Evolutionary conservation across 1,139 yeast genomes (phyloP).

Genomic region (Debaryomyces nepalensis): DNA sequence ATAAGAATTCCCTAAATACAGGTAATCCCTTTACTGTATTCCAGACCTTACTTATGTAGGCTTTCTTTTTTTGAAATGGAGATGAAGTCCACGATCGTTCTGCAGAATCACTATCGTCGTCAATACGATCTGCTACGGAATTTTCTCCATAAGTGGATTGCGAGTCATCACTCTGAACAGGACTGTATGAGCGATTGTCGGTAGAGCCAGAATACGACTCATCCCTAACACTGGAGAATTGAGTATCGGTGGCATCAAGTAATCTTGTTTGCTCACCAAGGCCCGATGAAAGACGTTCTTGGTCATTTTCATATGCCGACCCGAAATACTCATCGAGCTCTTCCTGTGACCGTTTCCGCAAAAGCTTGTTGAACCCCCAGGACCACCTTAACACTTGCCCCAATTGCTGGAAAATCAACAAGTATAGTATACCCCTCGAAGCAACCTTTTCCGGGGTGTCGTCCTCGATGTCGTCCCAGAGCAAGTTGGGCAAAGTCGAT

Average conservation of each 20-base stretch:
- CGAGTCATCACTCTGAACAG: not conserved
- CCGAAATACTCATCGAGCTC: slow-evolving; percentile 42
- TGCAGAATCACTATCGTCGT: slow-evolving; percentile 11
- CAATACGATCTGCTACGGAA: slow-evolving; percentile 2
- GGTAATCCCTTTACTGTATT: slow-evolving; percentile 16
- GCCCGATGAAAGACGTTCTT: not conserved
- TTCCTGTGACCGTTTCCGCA: slow-evolving; percentile 53
- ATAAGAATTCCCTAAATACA: slow-evolving; percentile 31
- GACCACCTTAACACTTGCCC: slow-evolving; percentile 89
- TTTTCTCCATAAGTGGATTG: not conserved
- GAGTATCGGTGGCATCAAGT: slow-evolving; percentile 13
- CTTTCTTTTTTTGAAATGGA: not conserved
- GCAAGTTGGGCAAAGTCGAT: slow-evolving; percentile 70
- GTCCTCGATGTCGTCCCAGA: slow-evolving; percentile 72
- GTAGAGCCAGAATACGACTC: no score
- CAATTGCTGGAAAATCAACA: slow-evolving; percentile 80
- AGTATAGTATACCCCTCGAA: slow-evolving; percentile 76
- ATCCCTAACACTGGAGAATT: no score
- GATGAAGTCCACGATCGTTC: not conserved
- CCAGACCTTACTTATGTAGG: slow-evolving; percentile 9
- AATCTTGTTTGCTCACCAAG: slow-evolving; percentile 18
- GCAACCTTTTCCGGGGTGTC: slow-evolving; percentile 76
- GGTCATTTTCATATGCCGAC: slow-evolving; percentile 9
- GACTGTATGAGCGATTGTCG: not conserved
- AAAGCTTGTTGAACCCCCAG: slow-evolving; percentile 83